phyloP scores from a whole-genome alignment of 257 asterid species.

The Plectranthus barbatus region DNA sequence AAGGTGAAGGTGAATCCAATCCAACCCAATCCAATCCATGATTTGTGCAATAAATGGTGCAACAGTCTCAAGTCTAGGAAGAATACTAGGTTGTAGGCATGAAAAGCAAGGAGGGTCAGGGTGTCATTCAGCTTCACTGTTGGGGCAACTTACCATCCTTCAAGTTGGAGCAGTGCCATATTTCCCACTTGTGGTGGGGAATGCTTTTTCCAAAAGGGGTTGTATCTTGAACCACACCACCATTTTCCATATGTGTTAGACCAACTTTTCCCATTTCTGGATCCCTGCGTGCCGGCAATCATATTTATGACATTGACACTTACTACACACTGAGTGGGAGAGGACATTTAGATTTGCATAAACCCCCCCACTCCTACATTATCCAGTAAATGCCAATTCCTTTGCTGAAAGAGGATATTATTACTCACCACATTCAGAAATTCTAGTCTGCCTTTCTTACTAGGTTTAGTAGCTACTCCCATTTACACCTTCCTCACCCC shows the following conservation, averaged over 20 bases:
- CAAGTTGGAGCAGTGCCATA: slow-evolving; percentile 42
- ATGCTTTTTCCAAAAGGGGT: slow-evolving; percentile 34
- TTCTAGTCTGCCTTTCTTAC: not conserved
- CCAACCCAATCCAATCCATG: not conserved
- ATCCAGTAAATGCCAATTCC: slow-evolving; percentile 38
- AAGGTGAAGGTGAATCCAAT: too few species aligned
- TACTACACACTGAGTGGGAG: slow-evolving; percentile 40
- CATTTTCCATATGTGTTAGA: slow-evolving; percentile 33
- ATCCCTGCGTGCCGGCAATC: slow-evolving; percentile 18
- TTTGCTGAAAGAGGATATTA: slow-evolving; percentile 43
- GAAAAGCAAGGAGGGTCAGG: too few species aligned
- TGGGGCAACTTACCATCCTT: slow-evolving; percentile 14
- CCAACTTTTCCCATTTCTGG: slow-evolving; percentile 33
- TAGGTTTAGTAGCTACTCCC: slow-evolving; percentile 1
- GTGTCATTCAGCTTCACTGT: too few species aligned
- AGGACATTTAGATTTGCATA: slow-evolving; percentile 32
- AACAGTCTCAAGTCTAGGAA: slow-evolving; percentile 11
- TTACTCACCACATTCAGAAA: slow-evolving; percentile 53
- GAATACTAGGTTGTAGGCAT: slow-evolving; percentile 12
- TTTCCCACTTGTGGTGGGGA: slow-evolving; percentile 34
- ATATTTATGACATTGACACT: slow-evolving; percentile 47
- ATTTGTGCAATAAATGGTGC: slow-evolving; percentile 3
- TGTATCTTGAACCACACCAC: slow-evolving; percentile 44
- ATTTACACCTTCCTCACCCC: slow-evolving; percentile 15
- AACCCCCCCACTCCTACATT: slow-evolving; percentile 25